A percentile compares a stretch with the other conserved stretches of the same genome.
phyloP scores from a whole-genome alignment of 805 yeast species.

The Yamadazyma ubonensis region DNA sequence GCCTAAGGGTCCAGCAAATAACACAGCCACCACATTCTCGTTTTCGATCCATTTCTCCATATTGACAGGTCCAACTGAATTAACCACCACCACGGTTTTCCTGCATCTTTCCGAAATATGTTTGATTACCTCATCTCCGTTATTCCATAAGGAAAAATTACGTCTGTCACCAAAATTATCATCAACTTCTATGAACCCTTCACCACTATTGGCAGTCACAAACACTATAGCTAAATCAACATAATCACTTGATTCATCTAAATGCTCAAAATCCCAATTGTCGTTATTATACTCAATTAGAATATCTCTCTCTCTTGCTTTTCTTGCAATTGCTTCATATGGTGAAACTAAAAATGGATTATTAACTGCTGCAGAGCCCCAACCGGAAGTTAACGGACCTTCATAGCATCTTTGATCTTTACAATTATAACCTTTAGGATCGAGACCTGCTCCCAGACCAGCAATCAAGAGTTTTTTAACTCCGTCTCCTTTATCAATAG shows the following conservation, averaged over 20 bases:
- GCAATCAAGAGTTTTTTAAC: conserved; percentile 44
- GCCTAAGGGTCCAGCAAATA: conserved; percentile 59
- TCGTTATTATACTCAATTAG: conserved; percentile 45
- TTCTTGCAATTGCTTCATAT: conserved; percentile 50
- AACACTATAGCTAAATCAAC: conserved; percentile 56
- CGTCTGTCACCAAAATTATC: conserved; percentile 59
- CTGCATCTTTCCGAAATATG: conserved; percentile 48
- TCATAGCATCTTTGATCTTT: conserved; percentile 51
- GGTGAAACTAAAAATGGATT: conserved; percentile 60
- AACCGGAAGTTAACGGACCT: conserved; percentile 58
- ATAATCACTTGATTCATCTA: conserved; percentile 45
- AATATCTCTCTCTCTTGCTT: conserved; percentile 47
- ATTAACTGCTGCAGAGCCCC: conserved; percentile 64
- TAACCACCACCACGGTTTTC: conserved; percentile 59
- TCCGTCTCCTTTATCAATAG: conserved; percentile 46
- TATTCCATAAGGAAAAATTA: conserved; percentile 54
- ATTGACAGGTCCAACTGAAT: conserved; percentile 59
- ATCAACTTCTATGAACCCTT: conserved; percentile 57
- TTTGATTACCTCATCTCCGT: conserved; percentile 53
- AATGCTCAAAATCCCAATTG: conserved; percentile 45
- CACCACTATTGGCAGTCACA: conserved; percentile 56
- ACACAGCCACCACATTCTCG: conserved; percentile 57
- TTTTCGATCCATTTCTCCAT: conserved; percentile 58
- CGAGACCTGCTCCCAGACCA: conserved; percentile 53
- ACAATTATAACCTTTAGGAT: conserved; percentile 52